Evolutionary conservation across 805 yeast species (phyloP).

Genomic region (Saccharomycopsis selenospora): DNA sequence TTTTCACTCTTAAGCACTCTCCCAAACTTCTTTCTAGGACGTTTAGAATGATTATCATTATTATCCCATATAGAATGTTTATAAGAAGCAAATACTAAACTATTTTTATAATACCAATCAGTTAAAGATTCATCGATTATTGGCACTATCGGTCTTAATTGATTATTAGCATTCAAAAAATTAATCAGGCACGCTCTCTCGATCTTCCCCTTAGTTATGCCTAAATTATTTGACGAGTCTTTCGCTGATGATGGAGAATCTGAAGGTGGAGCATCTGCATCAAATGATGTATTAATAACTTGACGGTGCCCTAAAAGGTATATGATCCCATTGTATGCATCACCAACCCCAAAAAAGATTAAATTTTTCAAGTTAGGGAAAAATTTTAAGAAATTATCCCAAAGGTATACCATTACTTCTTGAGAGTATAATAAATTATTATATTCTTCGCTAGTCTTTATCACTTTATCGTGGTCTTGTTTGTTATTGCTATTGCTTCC

Average conservation of each 20-base stretch:
- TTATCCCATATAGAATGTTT: constrained; percentile 79
- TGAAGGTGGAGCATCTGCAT: constrained; percentile 4
- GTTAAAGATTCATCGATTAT: constrained; percentile 81
- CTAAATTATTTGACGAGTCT: background rate
- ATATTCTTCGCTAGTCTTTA: constrained; percentile 13
- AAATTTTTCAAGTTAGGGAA: constrained; percentile 59
- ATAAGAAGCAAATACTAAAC: constrained; percentile 70
- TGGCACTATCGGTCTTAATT: constrained; percentile 69
- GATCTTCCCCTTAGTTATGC: constrained; percentile 17
- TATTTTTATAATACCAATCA: constrained; percentile 87
- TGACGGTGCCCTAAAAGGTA: constrained; percentile 77
- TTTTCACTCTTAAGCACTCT: constrained; percentile 66
- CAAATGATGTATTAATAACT: constrained; percentile 17
- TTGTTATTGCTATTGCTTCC: background rate
- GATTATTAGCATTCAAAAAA: constrained; percentile 17
- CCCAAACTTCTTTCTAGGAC: constrained; percentile 88
- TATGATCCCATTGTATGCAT: constrained; percentile 78
- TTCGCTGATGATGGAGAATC: background rate
- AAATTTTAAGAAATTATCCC: constrained; percentile 86
- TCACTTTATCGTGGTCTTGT: background rate
- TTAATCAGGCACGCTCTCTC: constrained; percentile 18
- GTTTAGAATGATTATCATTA: constrained; percentile 41
- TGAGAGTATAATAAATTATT: constrained; percentile 39
- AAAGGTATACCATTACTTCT: constrained; percentile 67
- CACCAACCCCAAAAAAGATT: constrained; percentile 83